Evolutionary conservation across 2,329 filamentous ascomycete genomes (phyloP).

Genomic region (Torrubiellomyces zombiae): DNA sequence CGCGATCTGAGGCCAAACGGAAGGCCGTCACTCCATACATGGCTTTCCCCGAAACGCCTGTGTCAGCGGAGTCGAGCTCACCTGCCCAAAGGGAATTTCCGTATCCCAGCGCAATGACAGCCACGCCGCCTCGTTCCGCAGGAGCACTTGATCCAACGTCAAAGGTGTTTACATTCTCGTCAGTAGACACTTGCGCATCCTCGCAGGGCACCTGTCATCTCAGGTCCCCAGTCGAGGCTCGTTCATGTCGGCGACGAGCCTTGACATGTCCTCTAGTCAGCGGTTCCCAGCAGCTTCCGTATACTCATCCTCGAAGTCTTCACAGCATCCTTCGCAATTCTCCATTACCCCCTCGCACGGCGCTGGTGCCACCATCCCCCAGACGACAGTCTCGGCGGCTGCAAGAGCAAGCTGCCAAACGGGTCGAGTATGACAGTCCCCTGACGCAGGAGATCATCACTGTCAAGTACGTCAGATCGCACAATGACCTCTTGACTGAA

Average conservation of each 20-base stretch:
- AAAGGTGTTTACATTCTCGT: slow-evolving; percentile 29
- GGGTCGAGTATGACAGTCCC: slow-evolving; percentile 45
- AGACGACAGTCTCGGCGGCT: slow-evolving; percentile 36
- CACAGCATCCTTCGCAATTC: slow-evolving; percentile 53
- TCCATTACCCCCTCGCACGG: slow-evolving; percentile 36
- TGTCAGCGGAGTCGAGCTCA: slow-evolving; percentile 33
- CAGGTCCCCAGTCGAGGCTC: slow-evolving; percentile 6
- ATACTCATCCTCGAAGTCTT: slow-evolving; percentile 39
- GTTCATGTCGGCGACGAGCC: slow-evolving; percentile 5
- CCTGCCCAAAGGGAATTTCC: slow-evolving; percentile 27
- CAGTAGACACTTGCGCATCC: slow-evolving; percentile 15
- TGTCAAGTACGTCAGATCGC: slow-evolving; percentile 43
- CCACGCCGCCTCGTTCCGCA: slow-evolving; percentile 41
- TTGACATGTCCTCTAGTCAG: not conserved
- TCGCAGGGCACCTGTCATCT: slow-evolving; percentile 2
- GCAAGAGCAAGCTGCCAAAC: slow-evolving; percentile 35
- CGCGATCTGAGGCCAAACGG: slow-evolving; percentile 15
- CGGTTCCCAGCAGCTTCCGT: slow-evolving; percentile 20
- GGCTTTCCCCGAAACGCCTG: slow-evolving; percentile 34
- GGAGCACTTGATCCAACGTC: slow-evolving; percentile 26
- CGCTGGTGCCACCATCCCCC: slow-evolving; percentile 33
- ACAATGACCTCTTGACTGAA: slow-evolving; percentile 44
- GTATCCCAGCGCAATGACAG: slow-evolving; percentile 40
- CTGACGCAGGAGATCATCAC: slow-evolving; percentile 47
- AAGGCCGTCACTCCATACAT: slow-evolving; percentile 27